Conservation (phyloP, 225 moss, liverwort and hornwort species). For the Pseudisothecium myosuroides region DNA sequence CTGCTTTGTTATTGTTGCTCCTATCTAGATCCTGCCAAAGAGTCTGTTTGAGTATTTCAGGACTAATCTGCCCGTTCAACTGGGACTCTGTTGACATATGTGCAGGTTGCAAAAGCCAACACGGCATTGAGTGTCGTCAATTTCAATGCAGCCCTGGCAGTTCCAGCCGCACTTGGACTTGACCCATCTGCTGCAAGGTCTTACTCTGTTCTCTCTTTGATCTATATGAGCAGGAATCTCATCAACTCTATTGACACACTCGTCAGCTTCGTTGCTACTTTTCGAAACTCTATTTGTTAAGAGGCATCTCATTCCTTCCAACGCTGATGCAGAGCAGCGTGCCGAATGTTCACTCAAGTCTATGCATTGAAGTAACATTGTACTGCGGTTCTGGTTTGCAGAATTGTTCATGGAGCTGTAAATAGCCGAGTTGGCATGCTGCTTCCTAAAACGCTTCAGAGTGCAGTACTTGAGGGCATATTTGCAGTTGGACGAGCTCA, state of each 20-base stretch:
- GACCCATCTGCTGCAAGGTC: constrained; percentile 79
- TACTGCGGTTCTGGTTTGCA: constrained; percentile 7
- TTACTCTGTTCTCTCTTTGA: neutral
- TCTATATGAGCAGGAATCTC: neutral
- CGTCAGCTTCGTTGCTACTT: neutral
- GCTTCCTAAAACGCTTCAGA: constrained; percentile 56
- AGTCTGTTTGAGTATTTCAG: neutral
- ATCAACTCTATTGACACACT: neutral
- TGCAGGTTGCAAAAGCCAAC: constrained; percentile 78
- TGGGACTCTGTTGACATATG: neutral
- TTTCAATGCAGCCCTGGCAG: constrained; percentile 71
- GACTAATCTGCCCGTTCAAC: neutral
- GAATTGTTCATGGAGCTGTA: constrained; percentile 57
- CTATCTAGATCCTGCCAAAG: neutral
- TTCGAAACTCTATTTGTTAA: neutral
- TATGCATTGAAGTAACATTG: neutral
- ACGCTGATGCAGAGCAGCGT: neutral
- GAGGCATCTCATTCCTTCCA: neutral
- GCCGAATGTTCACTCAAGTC: neutral
- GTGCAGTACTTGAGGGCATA: constrained; percentile 51
- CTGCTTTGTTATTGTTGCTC: neutral
- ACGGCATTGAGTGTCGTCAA: constrained; percentile 83
- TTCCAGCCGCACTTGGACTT: constrained; percentile 83
- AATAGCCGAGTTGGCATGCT: constrained; percentile 50
- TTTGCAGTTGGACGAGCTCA: constrained; percentile 70